phyloP scores from a whole-genome alignment of 2,329 filamentous ascomycete genomes.

The Colletotrichum orbiculare region DNA sequence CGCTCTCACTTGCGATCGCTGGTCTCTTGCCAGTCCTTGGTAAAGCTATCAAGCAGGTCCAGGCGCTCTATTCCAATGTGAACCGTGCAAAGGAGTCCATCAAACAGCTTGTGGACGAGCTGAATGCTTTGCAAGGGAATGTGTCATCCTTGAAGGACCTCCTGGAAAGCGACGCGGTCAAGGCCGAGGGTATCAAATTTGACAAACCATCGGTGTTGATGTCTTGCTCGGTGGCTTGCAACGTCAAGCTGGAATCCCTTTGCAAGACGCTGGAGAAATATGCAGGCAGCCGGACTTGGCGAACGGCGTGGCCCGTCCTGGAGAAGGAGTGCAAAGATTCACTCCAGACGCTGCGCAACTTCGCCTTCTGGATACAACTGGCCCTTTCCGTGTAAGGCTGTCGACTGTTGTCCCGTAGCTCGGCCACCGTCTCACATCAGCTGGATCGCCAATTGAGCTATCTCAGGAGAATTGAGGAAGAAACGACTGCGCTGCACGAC shows the following conservation, averaged over 20 bases:
- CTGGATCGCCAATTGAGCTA: neutral
- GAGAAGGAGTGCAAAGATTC: neutral
- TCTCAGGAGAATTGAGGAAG: neutral
- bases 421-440: neutral
- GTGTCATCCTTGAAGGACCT: neutral
- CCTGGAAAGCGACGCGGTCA: neutral
- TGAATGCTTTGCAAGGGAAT: neutral
- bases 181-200: neutral
- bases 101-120: neutral
- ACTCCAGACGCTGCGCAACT: neutral
- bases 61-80: neutral
- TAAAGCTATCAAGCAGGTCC: neutral
- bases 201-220: neutral
- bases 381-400: neutral
- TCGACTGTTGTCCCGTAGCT: neutral
- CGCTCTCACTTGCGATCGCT: neutral
- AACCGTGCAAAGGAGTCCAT: neutral
- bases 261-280: neutral
- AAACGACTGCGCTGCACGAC: neutral
- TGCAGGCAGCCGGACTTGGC: neutral
- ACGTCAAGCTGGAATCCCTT: neutral
- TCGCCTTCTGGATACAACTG: constrained; percentile 1
- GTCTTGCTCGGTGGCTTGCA: neutral
- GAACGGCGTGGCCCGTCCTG: neutral
- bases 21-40: neutral